A percentile compares a stretch with the other conserved stretches of the same genome.
These are phyloP conservation scores for Russula sp. DNA, from an alignment of 768 basidiomycete genomes.

Conservation along the genomic window DNA sequence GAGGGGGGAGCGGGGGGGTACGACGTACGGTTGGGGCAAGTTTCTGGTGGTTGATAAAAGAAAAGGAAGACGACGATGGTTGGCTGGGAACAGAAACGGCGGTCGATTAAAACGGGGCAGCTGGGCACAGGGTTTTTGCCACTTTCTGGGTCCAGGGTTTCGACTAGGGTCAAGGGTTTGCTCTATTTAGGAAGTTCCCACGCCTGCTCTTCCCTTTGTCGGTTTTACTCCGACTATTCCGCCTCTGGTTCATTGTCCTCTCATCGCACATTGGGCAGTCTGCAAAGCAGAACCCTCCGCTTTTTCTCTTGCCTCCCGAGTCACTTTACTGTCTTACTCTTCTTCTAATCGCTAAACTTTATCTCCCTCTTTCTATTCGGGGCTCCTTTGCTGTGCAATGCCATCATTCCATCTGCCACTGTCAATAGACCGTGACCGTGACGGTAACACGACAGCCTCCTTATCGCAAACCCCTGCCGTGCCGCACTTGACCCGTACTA, in stretches of 20 bases:
- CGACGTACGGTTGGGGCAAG: slow-evolving; percentile 12
- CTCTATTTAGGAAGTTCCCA: slow-evolving; percentile 18
- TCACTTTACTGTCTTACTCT: background rate
- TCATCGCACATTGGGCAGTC: background rate
- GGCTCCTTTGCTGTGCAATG: background rate
- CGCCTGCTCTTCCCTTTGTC: slow-evolving; percentile 3
- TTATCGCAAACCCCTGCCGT: background rate
- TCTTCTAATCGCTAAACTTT: slow-evolving; percentile 6
- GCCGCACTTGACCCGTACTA: background rate
- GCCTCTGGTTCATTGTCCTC: background rate
- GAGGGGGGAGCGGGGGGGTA: slow-evolving; percentile 1
- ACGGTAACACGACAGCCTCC: slow-evolving; percentile 5
- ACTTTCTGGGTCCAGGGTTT: slow-evolving; percentile 21
- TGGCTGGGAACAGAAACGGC: slow-evolving; percentile 14
- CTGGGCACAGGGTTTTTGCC: slow-evolving; percentile 22
- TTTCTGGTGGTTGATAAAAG: slow-evolving; percentile 21
- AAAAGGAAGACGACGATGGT: slow-evolving; percentile 18
- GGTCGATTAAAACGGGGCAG: slow-evolving; percentile 23
- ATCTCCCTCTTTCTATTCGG: slow-evolving; percentile 1
- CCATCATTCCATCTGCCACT: background rate
- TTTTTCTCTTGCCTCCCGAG: background rate
- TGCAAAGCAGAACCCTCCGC: background rate
- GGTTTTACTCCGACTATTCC: slow-evolving; percentile 4
- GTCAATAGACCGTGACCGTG: background rate
- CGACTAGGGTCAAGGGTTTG: slow-evolving; percentile 22